Evolutionary conservation across 2,329 filamentous ascomycete genomes (phyloP).

Genomic region (Eutypa lata): DNA sequence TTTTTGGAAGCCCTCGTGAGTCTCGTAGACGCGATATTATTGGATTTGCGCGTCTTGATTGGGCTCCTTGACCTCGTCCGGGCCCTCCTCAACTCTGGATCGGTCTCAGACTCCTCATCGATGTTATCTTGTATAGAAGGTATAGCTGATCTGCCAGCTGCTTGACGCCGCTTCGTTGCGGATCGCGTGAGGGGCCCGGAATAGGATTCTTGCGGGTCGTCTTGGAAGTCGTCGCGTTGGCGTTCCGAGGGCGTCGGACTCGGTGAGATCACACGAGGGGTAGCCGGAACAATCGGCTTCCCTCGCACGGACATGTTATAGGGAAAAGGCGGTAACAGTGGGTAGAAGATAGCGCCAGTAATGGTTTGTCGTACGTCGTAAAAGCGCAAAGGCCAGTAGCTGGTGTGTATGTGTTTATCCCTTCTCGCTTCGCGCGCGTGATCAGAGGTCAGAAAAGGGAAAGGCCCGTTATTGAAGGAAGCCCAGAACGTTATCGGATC

Average conservation of each 20-base stretch:
- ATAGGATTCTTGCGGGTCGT: conserved; percentile 57
- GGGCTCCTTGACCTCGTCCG: conserved; percentile 72
- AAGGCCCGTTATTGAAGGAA: conserved; percentile 29
- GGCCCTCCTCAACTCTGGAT: conserved; percentile 56
- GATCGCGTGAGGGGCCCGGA: conserved; percentile 76
- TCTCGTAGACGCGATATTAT: conserved; percentile 51
- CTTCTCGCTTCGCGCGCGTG: conserved; percentile 42
- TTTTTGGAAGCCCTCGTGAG: conserved; percentile 27
- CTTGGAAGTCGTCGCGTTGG: conserved; percentile 30
- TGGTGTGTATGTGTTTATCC: conserved; percentile 48
- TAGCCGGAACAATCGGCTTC: conserved; percentile 63
- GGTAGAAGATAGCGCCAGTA: conserved; percentile 52
- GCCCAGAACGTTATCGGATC: conserved; percentile 47
- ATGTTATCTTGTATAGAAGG: conserved; percentile 58
- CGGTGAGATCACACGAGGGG: conserved; percentile 85
- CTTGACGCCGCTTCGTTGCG: conserved; percentile 57
- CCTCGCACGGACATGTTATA: conserved; percentile 51
- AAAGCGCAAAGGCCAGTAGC: conserved; percentile 46
- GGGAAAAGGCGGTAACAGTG: conserved; percentile 59
- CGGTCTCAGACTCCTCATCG: conserved; percentile 51
- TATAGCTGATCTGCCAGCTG: conserved; percentile 42
- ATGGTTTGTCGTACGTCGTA: conserved; percentile 47
- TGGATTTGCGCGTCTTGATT: conserved; percentile 48
- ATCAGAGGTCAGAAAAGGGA: conserved; percentile 16
- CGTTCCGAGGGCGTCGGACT: conserved; percentile 70